These are phyloP conservation scores for Capsella bursapastoris DNA, from an alignment of 345 rosid species.

Conservation along the genomic window DNA sequence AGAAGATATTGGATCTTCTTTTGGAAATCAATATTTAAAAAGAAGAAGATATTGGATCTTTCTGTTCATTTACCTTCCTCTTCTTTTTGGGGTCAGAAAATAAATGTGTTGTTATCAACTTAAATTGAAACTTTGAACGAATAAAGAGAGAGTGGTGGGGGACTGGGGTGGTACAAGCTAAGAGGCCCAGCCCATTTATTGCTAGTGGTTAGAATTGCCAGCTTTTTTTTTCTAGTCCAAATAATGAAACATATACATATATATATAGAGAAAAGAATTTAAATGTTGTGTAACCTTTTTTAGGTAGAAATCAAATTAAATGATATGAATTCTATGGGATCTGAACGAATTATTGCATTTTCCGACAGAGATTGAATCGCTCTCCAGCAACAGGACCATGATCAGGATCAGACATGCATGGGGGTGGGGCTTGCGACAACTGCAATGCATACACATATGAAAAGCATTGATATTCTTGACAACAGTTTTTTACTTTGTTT, in stretches of 20 bases:
- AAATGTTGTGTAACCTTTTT: no score
- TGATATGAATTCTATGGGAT: no score
- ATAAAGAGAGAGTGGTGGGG: conserved; percentile 4
- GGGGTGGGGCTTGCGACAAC: no score
- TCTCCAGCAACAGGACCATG: no score
- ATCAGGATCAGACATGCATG: no score
- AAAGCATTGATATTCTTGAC: no score
- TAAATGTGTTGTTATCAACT: conserved; percentile 6
- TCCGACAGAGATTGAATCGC: no score
- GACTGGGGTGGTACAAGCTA: background rate
- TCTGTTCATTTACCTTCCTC: conserved; percentile 14
- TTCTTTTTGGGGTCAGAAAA: conserved; percentile 10
- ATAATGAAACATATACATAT: background rate
- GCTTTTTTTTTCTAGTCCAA: conserved; percentile 4
- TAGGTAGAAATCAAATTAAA: no score
- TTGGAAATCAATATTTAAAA: conserved; percentile 17
- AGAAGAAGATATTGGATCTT: background rate
- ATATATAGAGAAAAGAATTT: background rate
- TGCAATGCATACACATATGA: no score
- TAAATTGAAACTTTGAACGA: conserved; percentile 4
- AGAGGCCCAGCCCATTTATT: conserved; percentile 45
- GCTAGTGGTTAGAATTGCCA: conserved; percentile 20
- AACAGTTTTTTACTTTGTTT: no score
- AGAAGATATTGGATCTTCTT: background rate
- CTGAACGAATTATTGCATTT: no score